Conservation (phyloP, 2,329 filamentous ascomycete genomes). For the Sphaerostilbella broomeana region DNA sequence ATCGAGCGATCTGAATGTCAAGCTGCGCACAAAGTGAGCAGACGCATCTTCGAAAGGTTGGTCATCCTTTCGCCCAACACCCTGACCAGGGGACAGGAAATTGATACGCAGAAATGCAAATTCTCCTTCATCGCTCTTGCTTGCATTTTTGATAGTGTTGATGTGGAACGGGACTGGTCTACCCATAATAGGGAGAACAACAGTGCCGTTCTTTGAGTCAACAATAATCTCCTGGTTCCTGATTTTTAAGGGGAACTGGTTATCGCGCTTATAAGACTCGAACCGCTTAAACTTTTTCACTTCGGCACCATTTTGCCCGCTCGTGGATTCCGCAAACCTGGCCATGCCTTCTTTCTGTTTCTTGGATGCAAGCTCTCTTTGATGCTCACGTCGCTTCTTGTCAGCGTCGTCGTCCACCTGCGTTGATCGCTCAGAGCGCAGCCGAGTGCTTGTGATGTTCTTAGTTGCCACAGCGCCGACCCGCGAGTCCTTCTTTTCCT, state of each 20-base stretch:
- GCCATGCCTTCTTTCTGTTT: conserved; percentile 85
- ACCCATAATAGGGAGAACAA: conserved; percentile 95
- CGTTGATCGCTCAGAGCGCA: conserved; percentile 83
- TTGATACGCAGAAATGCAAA: conserved; percentile 95
- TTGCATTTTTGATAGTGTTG: conserved; percentile 95
- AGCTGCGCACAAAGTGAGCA: conserved; percentile 89
- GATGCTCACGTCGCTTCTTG: conserved; percentile 78
- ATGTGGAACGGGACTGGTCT: conserved; percentile 97
- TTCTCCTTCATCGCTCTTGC: conserved; percentile 92
- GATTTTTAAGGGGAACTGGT: conserved; percentile 77
- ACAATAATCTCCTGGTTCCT: conserved; percentile 85
- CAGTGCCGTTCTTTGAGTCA: conserved; percentile 80
- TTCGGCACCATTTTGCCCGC: conserved; percentile 79
- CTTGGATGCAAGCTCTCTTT: conserved; percentile 78
- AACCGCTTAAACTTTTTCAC: conserved; percentile 99
- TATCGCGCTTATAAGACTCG: conserved; percentile 97
- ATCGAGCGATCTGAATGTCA: conserved; percentile 91
- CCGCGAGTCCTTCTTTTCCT: conserved; percentile 76
- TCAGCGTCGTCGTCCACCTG: conserved; percentile 88
- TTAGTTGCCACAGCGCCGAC: conserved; percentile 86
- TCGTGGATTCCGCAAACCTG: conserved; percentile 78
- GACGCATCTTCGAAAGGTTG: conserved; percentile 95
- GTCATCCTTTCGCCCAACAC: conserved; percentile 94
- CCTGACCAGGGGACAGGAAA: conserved; percentile 92
- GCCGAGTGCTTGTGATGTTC: conserved; percentile 89